These are phyloP conservation scores for Heterobasidion annosum DNA, from an alignment of 1,284 basidiomycete species.

Conservation along the genomic window DNA sequence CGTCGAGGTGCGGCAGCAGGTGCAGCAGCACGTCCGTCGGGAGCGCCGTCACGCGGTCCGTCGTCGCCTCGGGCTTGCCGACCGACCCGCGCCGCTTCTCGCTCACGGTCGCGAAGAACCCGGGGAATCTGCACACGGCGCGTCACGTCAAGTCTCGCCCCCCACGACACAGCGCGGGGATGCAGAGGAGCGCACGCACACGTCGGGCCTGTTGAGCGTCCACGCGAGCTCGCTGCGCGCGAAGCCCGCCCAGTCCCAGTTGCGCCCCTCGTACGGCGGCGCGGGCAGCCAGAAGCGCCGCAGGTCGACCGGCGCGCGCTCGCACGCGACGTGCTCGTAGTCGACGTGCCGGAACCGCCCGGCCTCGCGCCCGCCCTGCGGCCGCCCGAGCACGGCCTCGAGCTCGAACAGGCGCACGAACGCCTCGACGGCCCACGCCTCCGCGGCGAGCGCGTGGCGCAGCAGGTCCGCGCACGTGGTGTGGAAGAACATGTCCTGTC, in stretches of 20 bases:
- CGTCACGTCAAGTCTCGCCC: too few species aligned
- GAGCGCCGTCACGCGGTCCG: neutral
- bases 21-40: neutral
- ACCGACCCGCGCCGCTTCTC: neutral
- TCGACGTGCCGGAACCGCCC: neutral
- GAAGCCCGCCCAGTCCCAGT: neutral
- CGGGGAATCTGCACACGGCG: neutral
- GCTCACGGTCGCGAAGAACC: neutral
- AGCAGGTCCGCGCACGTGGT: neutral
- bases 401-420: neutral
- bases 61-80: neutral
- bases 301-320: neutral
- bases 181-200: neutral
- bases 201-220: neutral
- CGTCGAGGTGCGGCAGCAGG: neutral
- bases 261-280: neutral
- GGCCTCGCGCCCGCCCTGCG: neutral
- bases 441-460: neutral
- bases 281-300: neutral
- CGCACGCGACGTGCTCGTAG: neutral
- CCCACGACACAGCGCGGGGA: too few species aligned
- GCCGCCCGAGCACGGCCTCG: neutral
- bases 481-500: neutral
- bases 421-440: neutral
- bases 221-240: neutral